phyloP scores from a whole-genome alignment of 1,284 basidiomycete species.

The Puccinia polysora region DNA sequence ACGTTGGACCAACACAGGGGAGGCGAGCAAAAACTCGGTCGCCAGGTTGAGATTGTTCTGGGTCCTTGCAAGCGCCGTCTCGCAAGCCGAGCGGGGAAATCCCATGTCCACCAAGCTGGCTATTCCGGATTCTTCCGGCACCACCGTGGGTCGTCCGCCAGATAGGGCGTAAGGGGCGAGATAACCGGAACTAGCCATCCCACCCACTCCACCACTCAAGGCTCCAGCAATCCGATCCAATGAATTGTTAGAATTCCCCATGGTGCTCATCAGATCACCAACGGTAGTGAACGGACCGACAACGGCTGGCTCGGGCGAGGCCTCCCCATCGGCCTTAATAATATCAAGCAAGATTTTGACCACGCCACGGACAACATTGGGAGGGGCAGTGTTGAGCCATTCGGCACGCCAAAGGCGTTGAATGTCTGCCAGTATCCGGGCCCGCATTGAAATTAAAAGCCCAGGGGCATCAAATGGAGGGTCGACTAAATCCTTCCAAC shows the following conservation, averaged over 20 bases:
- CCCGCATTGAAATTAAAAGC: slow-evolving; percentile 75
- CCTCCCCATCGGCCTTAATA: slow-evolving; percentile 74
- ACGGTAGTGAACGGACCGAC: slow-evolving; percentile 46
- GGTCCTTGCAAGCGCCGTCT: slow-evolving; percentile 73
- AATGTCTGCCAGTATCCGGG: slow-evolving; percentile 66
- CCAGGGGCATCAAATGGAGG: slow-evolving; percentile 72
- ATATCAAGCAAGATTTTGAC: slow-evolving; percentile 76
- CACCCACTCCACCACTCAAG: slow-evolving; percentile 36
- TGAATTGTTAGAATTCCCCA: slow-evolving; percentile 6
- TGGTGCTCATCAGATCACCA: slow-evolving; percentile 54
- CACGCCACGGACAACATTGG: slow-evolving; percentile 64
- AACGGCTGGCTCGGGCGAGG: slow-evolving; percentile 55
- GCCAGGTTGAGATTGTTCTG: slow-evolving; percentile 86
- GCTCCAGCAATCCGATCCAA: slow-evolving; percentile 38
- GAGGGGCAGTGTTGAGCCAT: slow-evolving; percentile 73
- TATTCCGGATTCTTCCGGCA: slow-evolving; percentile 58
- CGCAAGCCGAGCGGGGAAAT: slow-evolving; percentile 77
- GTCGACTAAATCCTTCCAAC: slow-evolving; percentile 68
- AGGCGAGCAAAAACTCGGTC: slow-evolving; percentile 76
- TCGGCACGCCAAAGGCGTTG: slow-evolving; percentile 71
- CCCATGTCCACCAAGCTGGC: slow-evolving; percentile 92
- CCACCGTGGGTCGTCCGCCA: slow-evolving; percentile 38
- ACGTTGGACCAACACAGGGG: slow-evolving; percentile 66
- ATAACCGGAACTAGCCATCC: slow-evolving; percentile 36
- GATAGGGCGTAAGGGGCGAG: slow-evolving; percentile 52